Evolutionary conservation across 805 yeast genomes (phyloP).

Genomic region (Cyberlindnera americana): DNA sequence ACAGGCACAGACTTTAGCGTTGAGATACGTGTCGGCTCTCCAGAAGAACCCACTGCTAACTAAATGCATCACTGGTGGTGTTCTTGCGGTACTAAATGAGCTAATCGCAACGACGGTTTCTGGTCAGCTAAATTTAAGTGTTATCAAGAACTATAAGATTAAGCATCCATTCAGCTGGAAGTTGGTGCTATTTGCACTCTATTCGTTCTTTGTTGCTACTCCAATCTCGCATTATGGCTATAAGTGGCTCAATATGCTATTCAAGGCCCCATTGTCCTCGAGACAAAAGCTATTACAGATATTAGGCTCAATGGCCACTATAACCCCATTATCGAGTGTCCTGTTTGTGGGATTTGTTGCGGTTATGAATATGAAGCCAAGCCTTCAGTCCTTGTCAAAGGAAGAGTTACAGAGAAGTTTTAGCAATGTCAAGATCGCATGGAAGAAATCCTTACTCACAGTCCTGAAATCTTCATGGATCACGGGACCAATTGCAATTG

Average conservation of each 20-base stretch:
- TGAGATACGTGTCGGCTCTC: conserved; percentile 36
- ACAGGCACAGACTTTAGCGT: conserved; percentile 13
- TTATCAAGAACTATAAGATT: conserved; percentile 17
- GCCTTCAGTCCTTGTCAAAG: conserved; percentile 10
- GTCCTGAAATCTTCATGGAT: conserved; percentile 51
- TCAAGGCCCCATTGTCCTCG: conserved; percentile 39
- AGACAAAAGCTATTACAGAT: conserved; percentile 46
- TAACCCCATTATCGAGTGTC: conserved; percentile 51
- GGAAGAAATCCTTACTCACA: conserved; percentile 41
- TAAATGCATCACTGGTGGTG: conserved; percentile 53
- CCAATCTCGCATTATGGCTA: conserved; percentile 58
- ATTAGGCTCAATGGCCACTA: conserved; percentile 45
- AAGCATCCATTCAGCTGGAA: conserved; percentile 31
- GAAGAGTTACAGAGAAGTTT: conserved; percentile 18
- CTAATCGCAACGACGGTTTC: conserved; percentile 50
- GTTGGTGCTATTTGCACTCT: conserved; percentile 51
- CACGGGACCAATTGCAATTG: conserved; percentile 49
- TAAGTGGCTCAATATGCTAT: conserved; percentile 40
- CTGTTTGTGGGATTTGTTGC: conserved; percentile 51
- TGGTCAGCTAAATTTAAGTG: conserved; percentile 36
- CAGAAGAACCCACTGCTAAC: conserved; percentile 52
- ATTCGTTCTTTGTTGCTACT: conserved; percentile 50
- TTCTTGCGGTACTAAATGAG: conserved; percentile 56
- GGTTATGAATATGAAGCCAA: conserved; percentile 38
- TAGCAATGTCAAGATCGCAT: conserved; percentile 21